phyloP scores from a whole-genome alignment of 768 basidiomycete species.

The Tricholoma furcatifolium region DNA sequence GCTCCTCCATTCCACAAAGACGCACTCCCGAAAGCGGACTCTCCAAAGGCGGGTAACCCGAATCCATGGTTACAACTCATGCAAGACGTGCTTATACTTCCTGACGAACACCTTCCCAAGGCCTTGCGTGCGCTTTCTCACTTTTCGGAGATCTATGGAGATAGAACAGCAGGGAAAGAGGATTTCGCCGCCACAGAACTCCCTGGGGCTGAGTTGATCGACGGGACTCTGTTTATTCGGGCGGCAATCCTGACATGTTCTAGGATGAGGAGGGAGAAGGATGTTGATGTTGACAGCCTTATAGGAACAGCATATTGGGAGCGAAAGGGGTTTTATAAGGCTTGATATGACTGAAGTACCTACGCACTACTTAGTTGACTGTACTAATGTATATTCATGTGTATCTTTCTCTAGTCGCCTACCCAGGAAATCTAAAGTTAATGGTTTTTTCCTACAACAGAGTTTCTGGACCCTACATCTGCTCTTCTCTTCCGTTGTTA shows the following conservation, averaged over 20 bases:
- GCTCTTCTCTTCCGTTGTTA: too few species aligned
- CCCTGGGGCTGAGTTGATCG: constrained; percentile 42
- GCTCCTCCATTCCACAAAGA: constrained; percentile 20
- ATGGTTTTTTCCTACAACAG: too few species aligned
- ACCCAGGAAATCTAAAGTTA: too few species aligned
- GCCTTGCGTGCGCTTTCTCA: constrained; percentile 36
- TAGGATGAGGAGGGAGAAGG: constrained; percentile 29
- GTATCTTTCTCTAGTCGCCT: too few species aligned
- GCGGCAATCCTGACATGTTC: constrained; percentile 47
- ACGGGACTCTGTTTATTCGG: constrained; percentile 62
- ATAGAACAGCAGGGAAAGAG: constrained; percentile 23
- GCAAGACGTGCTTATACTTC: constrained; percentile 51
- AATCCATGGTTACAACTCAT: constrained; percentile 63
- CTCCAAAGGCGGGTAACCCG: constrained; percentile 36
- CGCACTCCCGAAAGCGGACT: constrained; percentile 25
- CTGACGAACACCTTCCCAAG: constrained; percentile 51
- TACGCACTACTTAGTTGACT: too few species aligned
- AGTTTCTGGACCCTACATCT: too few species aligned
- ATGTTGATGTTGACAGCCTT: constrained; percentile 19
- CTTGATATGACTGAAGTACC: background rate
- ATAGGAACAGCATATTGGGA: constrained; percentile 19
- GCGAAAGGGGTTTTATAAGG: constrained; percentile 19
- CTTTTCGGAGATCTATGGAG: constrained; percentile 28
- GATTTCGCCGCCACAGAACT: constrained; percentile 31
- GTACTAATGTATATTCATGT: too few species aligned